Evolutionary conservation across 1,284 basidiomycete species (phyloP), one percentile per base, ranked within the genome.

Genomic region (Phellopilus nigrolimitatus): DNA sequence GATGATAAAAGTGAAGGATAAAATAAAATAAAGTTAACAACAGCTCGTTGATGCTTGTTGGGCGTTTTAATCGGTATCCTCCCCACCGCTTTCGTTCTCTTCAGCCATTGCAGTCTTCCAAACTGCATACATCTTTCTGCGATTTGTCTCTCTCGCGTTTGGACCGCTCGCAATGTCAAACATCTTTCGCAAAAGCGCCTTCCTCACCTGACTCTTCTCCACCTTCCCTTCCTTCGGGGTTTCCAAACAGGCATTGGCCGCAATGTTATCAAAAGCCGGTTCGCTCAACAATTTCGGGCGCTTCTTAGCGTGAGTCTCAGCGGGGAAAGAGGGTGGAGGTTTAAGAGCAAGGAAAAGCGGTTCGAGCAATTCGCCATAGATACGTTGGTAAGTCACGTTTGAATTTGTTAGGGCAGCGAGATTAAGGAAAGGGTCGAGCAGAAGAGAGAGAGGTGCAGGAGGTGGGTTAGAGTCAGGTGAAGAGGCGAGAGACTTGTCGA

Each of bases 121-220:
- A 22, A 94, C 67, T 7, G 75, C 76, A 65, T 95, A 95, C 67
- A 97, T 75, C 68, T 81, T 87, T 65, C 88, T 74, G 58, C 94
- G 76, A 66, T 89, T 92, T 1, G 84, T 70, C 57, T 91, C 88
- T 56, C 81, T 78, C 24, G 89, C 85, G 34, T 82, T 79, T 53
- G 82, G 74, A 42, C 80, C 73, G 57, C 89, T 85, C 10, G 92
- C 93, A 37, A 83, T 71, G 25, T 84, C 78, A 63, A 95, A 95
- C 49, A 95, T 60, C 19, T 68, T 73, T 59, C 74, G 72, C 55
- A 94, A 68, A 9, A 95, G 58, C 24, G 70, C 72, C 53, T 74
- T 77, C 56, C 79, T 79, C 47, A 94, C 62, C 12, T 65, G 56
- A 0, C 56, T 59, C n/a, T 58, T 62, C 10, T 66, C 63, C 43